Percentiles rank a stretch among this genome's conserved stretches.
phyloP scores from a whole-genome alignment of 352 stramenopile species.

The Halophytophthora batemanensis region DNA sequence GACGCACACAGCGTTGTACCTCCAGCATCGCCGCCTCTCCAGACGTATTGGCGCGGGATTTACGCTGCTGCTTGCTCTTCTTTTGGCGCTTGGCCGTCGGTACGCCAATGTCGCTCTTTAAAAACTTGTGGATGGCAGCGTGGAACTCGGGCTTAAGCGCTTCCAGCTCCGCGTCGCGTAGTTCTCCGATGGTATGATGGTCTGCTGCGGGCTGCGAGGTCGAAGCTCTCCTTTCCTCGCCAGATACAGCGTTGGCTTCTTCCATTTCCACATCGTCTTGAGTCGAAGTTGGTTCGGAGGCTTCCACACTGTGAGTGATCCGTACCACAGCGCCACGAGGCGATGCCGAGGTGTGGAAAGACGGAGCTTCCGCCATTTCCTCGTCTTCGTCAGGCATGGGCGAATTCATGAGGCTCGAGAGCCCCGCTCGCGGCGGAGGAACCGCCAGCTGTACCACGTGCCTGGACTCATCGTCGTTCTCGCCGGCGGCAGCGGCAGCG shows the following conservation, averaged over 20 bases:
- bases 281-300: conserved; percentile 3
- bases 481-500: neutral
- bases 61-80: conserved; percentile 51
- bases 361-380: conserved; percentile 11
- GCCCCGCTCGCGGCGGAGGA: conserved; percentile 12
- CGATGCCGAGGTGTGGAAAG: neutral
- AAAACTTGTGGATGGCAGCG: conserved; percentile 30
- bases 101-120: conserved; percentile 18
- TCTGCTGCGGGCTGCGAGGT: conserved; percentile 11
- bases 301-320: conserved; percentile 9
- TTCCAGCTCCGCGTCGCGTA: conserved; percentile 37
- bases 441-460: neutral
- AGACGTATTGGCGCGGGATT: conserved; percentile 6
- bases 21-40: conserved; percentile 17
- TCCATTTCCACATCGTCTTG: conserved; percentile 23
- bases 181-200: conserved; percentile 1
- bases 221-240: neutral
- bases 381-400: conserved; percentile 35
- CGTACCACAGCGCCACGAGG: neutral
- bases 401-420: conserved; percentile 71
- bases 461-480: conserved; percentile 2
- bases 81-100: conserved; percentile 55
- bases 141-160: conserved; percentile 43
- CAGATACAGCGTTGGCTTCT: neutral
- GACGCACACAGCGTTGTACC: conserved; percentile 32